Conservation (phyloP, 176 grass and related monocot species). For the Rhynchospora pubera region DNA sequence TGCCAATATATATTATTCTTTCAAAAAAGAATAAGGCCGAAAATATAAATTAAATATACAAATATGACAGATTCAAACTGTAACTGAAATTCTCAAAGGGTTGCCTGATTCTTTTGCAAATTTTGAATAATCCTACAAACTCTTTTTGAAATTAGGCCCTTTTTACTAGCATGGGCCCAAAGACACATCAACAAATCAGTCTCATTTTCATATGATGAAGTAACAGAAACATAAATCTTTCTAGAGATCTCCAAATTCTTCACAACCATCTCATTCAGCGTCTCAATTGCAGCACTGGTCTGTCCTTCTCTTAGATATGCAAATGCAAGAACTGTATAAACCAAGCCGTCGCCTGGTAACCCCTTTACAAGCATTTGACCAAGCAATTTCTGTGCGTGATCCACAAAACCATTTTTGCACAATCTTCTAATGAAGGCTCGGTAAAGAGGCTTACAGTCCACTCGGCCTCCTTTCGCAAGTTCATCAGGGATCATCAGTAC, state of each 20-base stretch:
- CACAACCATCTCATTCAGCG: conserved; percentile 53
- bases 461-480: conserved; percentile 49
- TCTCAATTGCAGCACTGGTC: conserved; percentile 26
- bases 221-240: conserved; percentile 56
- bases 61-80: not conserved
- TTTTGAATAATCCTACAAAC: conserved; percentile 38
- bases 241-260: conserved; percentile 41
- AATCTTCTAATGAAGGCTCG: conserved; percentile 77
- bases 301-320: conserved; percentile 51
- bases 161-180: conserved; percentile 60
- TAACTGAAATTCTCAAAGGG: not conserved
- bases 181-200: conserved; percentile 45
- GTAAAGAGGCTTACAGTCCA: conserved; percentile 58
- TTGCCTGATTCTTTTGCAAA: not conserved
- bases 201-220: conserved; percentile 48
- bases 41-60: not conserved
- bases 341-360: conserved; percentile 48
- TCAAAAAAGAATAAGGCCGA: not conserved
- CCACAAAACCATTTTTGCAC: conserved; percentile 55
- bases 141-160: conserved; percentile 50
- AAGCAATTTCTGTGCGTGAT: conserved; percentile 49
- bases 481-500: conserved; percentile 65
- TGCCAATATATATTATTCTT: not conserved
- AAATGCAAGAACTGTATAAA: conserved; percentile 55
- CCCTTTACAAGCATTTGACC: conserved; percentile 56